Evolutionary conservation across 1,284 basidiomycete genomes (phyloP).

Genomic region (Mrakiaceae sp.): DNA sequence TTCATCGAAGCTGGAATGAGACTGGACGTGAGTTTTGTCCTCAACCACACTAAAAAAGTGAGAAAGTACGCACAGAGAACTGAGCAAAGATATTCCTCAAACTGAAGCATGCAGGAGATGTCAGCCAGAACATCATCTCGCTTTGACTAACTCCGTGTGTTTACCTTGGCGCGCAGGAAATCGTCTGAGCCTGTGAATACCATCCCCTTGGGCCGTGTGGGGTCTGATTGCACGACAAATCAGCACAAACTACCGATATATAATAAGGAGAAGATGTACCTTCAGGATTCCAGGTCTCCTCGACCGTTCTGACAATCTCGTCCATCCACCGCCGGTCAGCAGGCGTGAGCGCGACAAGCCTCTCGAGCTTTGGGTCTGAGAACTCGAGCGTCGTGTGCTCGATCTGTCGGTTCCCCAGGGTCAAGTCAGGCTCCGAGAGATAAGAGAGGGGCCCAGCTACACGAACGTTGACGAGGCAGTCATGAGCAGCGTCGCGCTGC

Average conservation of each 20-base stretch:
- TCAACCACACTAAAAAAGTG: background rate
- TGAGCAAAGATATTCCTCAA: constrained; percentile 72
- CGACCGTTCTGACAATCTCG: constrained; percentile 64
- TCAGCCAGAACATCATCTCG: background rate
- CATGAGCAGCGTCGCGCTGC: constrained; percentile 68
- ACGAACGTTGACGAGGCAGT: constrained; percentile 78
- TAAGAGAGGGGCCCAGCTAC: constrained; percentile 8
- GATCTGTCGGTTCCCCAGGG: constrained; percentile 41
- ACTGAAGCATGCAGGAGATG: constrained; percentile 36
- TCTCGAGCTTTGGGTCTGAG: constrained; percentile 65
- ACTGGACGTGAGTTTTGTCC: too few relatives aligned
- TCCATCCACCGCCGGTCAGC: constrained; percentile 84
- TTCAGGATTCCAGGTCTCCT: constrained; percentile 58
- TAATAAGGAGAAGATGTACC: too few relatives aligned
- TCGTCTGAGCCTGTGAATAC: constrained; percentile 89
- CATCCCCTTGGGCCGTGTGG: constrained; percentile 46
- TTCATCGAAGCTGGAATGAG: constrained; percentile 51
- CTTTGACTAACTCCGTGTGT: constrained; percentile 28
- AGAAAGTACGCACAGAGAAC: constrained; percentile 38
- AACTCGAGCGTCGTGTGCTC: constrained; percentile 78
- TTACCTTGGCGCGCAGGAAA: constrained; percentile 62
- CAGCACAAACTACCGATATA: too few relatives aligned
- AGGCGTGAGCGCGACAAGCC: constrained; percentile 66
- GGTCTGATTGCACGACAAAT: constrained; percentile 35
- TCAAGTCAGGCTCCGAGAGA: constrained; percentile 5